Percentiles rank a stretch among this genome's conserved stretches.
Conservation (phyloP, 2,329 filamentous ascomycete genomes). For the Zarea fungicola region DNA sequence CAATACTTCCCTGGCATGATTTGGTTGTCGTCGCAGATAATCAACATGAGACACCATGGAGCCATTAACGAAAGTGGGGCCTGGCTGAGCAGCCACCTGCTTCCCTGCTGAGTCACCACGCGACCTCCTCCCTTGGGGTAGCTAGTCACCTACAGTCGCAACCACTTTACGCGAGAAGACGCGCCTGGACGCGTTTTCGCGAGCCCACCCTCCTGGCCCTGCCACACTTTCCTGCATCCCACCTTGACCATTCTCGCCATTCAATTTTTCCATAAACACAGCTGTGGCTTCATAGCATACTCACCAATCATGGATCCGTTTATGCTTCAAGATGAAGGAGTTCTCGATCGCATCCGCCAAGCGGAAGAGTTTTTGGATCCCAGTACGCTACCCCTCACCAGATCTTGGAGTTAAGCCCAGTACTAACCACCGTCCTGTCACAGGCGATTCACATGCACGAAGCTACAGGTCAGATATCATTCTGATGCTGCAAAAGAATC, state of each 20-base stretch:
- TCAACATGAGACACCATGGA: neutral
- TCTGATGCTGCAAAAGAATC: constrained; percentile 63
- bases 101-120: constrained; percentile 8
- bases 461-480: constrained; percentile 91
- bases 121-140: too few species aligned
- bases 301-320: constrained; percentile 59
- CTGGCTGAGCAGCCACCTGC: neutral
- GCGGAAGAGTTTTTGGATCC: constrained; percentile 94
- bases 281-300: neutral
- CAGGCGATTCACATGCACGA: constrained; percentile 43
- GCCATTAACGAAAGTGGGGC: neutral
- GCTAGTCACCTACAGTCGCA: too few species aligned
- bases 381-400: constrained; percentile 49
- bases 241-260: constrained; percentile 6
- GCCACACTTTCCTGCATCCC: constrained; percentile 7
- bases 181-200: constrained; percentile 15
- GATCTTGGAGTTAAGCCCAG: too few species aligned
- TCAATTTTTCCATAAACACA: constrained; percentile 10
- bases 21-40: neutral
- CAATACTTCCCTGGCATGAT: neutral
- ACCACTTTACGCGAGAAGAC: constrained; percentile 22
- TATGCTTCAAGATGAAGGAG: constrained; percentile 78
- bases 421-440: constrained; percentile 1
- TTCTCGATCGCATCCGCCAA: constrained; percentile 75
- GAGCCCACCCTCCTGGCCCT: constrained; percentile 7